Evolutionary conservation across 139 green algal species (phyloP), one percentile per base, ranked within the genome.

Genomic region (Chlamydomonas sp.): DNA sequence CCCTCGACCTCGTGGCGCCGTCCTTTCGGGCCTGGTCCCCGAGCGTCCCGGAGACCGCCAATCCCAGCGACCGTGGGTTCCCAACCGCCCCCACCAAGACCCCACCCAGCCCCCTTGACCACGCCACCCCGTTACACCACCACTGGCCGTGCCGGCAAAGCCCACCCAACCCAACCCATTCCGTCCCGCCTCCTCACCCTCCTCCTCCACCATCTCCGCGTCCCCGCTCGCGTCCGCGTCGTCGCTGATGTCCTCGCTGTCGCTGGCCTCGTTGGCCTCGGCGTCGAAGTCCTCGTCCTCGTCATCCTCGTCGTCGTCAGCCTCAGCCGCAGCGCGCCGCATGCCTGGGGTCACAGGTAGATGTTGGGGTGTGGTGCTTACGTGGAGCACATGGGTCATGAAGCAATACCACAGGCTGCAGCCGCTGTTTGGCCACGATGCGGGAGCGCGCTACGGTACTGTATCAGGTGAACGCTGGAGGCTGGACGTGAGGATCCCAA

Each of bases 261-360:
- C 71, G 66, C 69, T 75, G 77, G 80, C 91, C 14, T 77, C 87
- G 68, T 77, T 91, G 84, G 68, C 78, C 18, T 86, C 85, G 16
- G 75, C 89, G 49, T 95, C 88, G 68, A 94, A 93, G 88, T 95
- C 93, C 77, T 94, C 93, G 76, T 94, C 92, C 76, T 96, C 95
- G 17, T 96, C 95, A 18, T 95, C 92, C 66, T 95, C 94, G 66
- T 85, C 90, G 10, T 92, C 89, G 74, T 93, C 91, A 3, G 91
- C 85, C 66, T 93, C 93, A 76, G 90, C 93, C 58, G 88, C 78
- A 3, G 88, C 91, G 5, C 79, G 89, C 5, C 89, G 89, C 80
- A 92, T 86, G 63, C 89, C 89, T 90, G 77, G n/a, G 78, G 57
- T 7, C 68, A 20, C 10, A 12, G 68, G 68, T 12, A 15, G 68